phyloP scores from a whole-genome alignment of 352 stramenopile species.

The Phytophthora pinifolia region DNA sequence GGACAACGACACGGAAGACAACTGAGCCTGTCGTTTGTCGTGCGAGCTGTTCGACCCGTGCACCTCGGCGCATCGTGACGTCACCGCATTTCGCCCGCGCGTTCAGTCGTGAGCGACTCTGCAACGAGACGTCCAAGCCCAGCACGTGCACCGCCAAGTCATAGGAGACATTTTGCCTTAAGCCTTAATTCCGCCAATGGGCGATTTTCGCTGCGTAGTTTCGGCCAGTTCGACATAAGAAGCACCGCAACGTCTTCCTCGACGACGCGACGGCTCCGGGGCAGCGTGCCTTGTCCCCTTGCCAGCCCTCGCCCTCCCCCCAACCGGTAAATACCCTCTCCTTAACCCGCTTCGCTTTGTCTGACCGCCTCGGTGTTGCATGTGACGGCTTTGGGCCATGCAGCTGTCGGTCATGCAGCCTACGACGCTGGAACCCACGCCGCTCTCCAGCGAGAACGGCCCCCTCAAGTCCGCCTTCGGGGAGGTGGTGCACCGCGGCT shows the following conservation, averaged over 20 bases:
- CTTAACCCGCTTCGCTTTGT: neutral
- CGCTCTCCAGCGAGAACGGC: conserved; percentile 51
- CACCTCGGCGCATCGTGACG: neutral
- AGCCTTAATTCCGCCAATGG: conserved; percentile 21
- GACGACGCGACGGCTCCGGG: conserved; percentile 22
- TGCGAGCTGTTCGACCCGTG: neutral
- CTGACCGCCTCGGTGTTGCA: conserved; percentile 12
- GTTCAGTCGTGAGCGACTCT: conserved; percentile 5
- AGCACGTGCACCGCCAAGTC: neutral
- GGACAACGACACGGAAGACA: conserved; percentile 15
- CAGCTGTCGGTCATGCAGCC: conserved; percentile 37
- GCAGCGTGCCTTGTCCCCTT: conserved; percentile 8
- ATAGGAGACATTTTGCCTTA: neutral
- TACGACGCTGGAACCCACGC: conserved; percentile 52
- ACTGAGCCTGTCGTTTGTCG: conserved; percentile 9
- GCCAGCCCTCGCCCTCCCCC: conserved; percentile 14
- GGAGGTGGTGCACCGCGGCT: conserved; percentile 76
- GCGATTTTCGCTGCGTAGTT: neutral
- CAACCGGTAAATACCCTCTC: conserved; percentile 9
- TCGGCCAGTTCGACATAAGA: conserved; percentile 7
- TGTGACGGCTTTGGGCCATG: conserved; percentile 17
- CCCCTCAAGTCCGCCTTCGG: conserved; percentile 57
- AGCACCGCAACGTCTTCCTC: neutral
- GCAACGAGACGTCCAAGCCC: conserved; percentile 1
- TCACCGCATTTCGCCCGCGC: conserved; percentile 1